These are phyloP conservation scores for Backusella australiensis DNA, from an alignment of 192 early-diverging fungal genomes.

Conservation along the genomic window DNA sequence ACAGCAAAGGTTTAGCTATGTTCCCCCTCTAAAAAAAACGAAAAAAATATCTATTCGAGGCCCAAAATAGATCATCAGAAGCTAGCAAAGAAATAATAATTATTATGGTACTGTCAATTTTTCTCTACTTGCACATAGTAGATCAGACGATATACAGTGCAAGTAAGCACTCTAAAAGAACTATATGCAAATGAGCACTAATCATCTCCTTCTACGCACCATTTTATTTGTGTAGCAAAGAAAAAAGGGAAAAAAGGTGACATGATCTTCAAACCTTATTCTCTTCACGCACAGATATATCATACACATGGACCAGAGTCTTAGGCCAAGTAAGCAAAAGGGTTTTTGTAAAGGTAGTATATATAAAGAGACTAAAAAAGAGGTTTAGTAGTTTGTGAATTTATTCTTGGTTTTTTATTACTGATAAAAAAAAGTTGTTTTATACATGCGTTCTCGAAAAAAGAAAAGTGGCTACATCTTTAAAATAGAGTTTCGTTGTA, in stretches of 20 bases:
- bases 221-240: background rate
- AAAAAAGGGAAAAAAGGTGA: background rate
- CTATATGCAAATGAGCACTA: background rate
- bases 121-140: background rate
- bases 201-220: background rate
- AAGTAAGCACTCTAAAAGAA: background rate
- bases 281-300: background rate
- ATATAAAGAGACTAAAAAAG: background rate
- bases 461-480: background rate
- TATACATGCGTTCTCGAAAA: background rate
- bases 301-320: too few relatives aligned
- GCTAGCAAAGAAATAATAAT: background rate
- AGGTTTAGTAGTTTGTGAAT: background rate
- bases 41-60: background rate
- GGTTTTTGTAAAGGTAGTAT: too few relatives aligned
- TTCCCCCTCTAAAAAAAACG: background rate
- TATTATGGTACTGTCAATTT: background rate
- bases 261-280: background rate
- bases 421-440: background rate
- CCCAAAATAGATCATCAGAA: too few relatives aligned
- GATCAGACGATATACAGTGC: background rate
- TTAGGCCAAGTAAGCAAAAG: background rate
- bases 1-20: background rate
- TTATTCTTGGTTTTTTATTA: background rate
- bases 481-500: conserved; percentile 6